Evolutionary conservation across 140 eudicot genomes (phyloP), one percentile per base, ranked within the genome.

Genomic region (Erigeron philadelphicus): DNA sequence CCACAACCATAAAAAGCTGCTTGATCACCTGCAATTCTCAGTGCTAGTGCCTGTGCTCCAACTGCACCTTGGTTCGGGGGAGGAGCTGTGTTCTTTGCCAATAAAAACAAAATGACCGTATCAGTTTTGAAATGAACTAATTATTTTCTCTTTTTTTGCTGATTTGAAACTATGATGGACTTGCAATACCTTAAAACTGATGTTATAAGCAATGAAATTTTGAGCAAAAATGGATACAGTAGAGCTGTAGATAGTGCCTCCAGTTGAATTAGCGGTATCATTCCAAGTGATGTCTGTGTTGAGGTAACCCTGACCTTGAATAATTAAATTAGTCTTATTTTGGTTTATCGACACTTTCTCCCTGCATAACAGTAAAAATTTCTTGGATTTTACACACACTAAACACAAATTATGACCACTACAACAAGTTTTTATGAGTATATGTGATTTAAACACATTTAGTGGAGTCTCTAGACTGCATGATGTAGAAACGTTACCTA

Each of bases 1-100:
- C 98, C 96, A 68, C 95, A 86, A 5, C 94, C 86, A 43, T 89
- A 89, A 67, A 93, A 93, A 19, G 95, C 98, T 9, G 88, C 85
- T 84, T 83, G 78, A 76, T 93, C 98, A 12, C 95, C 95, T 0
- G 77, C 57, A 19, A 91, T 81, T 62, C 91, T 84, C 31, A 88
- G 31, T 25, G 97, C 97, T 60, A 91, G 78, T 42, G 91, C 97
- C 72, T 91, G 97, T 42, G 81, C 95, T 75, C 96, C 96, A 41
- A 55, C 84, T 48, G 59, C 88, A 17, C 97, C 97, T 17, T 88
- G 96, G 9, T 49, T 58, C 17, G 97, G 95, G 3, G 85, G 79
- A 25, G 97, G 97, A 72, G 97, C 96, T 74, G 90, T 74, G 77
- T 90, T 90, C 97, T 84, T 75, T 11, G 11, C 31, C 40, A 66